Conservation (phyloP, 2,329 filamentous ascomycete genomes). For the Hymenoscyphus fructigenus region DNA sequence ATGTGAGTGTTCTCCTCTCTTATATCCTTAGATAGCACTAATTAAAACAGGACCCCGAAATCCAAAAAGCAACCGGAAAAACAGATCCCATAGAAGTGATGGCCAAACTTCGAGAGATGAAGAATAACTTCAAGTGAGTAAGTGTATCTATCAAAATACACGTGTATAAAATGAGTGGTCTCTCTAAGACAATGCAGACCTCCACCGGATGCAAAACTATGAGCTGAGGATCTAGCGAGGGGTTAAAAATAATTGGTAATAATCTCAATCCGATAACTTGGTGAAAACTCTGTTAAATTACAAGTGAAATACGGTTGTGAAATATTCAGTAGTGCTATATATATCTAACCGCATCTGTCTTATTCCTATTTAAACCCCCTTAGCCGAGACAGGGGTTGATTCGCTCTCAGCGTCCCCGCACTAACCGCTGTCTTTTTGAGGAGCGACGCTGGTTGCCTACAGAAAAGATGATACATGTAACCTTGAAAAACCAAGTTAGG, state of each 20-base stretch:
- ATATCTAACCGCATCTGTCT: too few relatives aligned
- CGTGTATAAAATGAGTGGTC: neutral
- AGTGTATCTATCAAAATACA: constrained; percentile 18
- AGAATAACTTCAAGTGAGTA: constrained; percentile 58
- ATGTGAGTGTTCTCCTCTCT: constrained; percentile 50
- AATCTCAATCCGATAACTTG: neutral
- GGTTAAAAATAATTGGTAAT: neutral
- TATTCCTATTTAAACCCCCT: too few relatives aligned
- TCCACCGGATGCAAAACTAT: constrained; percentile 13
- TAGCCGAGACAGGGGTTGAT: too few relatives aligned
- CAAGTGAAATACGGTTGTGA: too few relatives aligned
- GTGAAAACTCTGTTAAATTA: too few relatives aligned
- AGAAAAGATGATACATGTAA: too few relatives aligned
- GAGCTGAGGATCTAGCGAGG: constrained; percentile 15
- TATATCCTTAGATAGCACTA: constrained; percentile 9
- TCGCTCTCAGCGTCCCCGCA: too few relatives aligned
- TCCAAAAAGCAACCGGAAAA: constrained; percentile 82
- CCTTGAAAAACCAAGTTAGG: too few relatives aligned
- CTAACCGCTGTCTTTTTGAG: too few relatives aligned
- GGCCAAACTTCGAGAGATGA: constrained; percentile 82
- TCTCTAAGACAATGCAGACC: constrained; percentile 13
- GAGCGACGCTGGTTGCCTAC: too few relatives aligned
- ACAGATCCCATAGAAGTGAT: constrained; percentile 82
- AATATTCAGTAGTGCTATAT: too few relatives aligned
- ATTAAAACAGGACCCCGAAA: constrained; percentile 65